Evolutionary conservation across 2,329 filamentous ascomycete genomes (phyloP).

Genomic region (Scleromitrula shiraiana): DNA sequence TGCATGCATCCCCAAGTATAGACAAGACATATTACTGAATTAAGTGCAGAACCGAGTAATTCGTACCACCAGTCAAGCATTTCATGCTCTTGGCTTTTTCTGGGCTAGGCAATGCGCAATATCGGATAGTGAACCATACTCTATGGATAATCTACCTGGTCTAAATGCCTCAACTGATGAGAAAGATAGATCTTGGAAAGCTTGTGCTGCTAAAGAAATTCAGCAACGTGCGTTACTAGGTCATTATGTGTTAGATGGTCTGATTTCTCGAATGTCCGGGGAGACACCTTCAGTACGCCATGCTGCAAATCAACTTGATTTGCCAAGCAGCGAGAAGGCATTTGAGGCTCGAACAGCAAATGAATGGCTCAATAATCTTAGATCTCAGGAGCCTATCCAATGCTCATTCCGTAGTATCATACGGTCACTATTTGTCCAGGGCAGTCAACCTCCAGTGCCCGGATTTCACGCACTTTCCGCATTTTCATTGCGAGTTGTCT

Average conservation of each 20-base stretch:
- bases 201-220: slow-evolving; percentile 37
- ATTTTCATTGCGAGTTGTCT: slow-evolving; percentile 35
- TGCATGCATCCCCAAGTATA: not conserved
- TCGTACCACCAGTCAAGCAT: slow-evolving; percentile 37
- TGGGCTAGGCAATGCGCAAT: slow-evolving; percentile 39
- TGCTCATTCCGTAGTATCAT: slow-evolving; percentile 35
- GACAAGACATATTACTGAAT: not conserved
- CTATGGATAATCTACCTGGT: slow-evolving; percentile 30
- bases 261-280: slow-evolving; percentile 37
- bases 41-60: slow-evolving; percentile 31
- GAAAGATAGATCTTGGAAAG: slow-evolving; percentile 35
- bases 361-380: slow-evolving; percentile 35
- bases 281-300: slow-evolving; percentile 36
- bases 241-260: slow-evolving; percentile 37
- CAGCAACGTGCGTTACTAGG: slow-evolving; percentile 37
- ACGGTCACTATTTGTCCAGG: slow-evolving; percentile 32
- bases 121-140: slow-evolving; percentile 32
- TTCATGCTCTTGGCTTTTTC: slow-evolving; percentile 37
- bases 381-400: slow-evolving; percentile 26
- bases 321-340: slow-evolving; percentile 34
- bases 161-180: slow-evolving; percentile 28
- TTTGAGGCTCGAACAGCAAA: slow-evolving; percentile 35
- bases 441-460: slow-evolving; percentile 19
- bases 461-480: slow-evolving; percentile 31
- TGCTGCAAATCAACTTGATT: slow-evolving; percentile 33